A percentile compares a stretch with the other conserved stretches of the same genome.
phyloP scores from a whole-genome alignment of 768 basidiomycete genomes.

The Lactifluus subvellereus region DNA sequence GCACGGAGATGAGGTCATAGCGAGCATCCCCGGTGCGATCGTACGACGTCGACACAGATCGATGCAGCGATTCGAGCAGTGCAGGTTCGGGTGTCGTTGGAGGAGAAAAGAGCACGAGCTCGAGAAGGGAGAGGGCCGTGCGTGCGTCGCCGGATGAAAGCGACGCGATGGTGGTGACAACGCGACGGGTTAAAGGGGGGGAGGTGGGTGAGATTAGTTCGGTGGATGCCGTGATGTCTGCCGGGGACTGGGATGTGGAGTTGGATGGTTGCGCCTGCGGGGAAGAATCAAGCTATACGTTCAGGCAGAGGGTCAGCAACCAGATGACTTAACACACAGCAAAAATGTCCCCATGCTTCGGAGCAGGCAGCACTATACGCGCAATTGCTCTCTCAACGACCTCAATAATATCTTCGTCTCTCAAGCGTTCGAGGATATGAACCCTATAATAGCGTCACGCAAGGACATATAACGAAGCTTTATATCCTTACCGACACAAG shows the following conservation, averaged over 20 bases:
- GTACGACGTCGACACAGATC: slow-evolving; percentile 60
- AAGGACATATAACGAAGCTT: not conserved
- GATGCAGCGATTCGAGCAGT: slow-evolving; percentile 52
- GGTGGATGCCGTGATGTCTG: slow-evolving; percentile 12
- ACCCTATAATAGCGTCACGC: slow-evolving; percentile 44
- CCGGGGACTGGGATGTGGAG: slow-evolving; percentile 16
- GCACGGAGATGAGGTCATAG: slow-evolving; percentile 79
- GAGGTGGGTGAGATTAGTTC: slow-evolving; percentile 22
- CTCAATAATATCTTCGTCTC: slow-evolving; percentile 51
- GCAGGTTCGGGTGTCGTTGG: slow-evolving; percentile 38
- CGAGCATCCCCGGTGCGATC: slow-evolving; percentile 70
- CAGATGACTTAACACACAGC: not conserved
- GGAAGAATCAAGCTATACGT: not conserved
- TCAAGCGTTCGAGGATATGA: slow-evolving; percentile 63
- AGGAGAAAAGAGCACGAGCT: slow-evolving; percentile 52
- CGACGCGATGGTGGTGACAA: slow-evolving; percentile 46
- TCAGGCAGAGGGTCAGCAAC: not conserved
- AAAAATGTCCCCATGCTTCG: not conserved
- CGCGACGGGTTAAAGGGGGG: slow-evolving; percentile 41
- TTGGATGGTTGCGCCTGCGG: not conserved
- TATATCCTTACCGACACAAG: slow-evolving; percentile 57
- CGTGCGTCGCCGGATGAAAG: slow-evolving; percentile 67
- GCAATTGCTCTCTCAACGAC: slow-evolving; percentile 53
- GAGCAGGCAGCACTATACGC: slow-evolving; percentile 25
- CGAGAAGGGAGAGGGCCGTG: slow-evolving; percentile 70